Evolutionary conservation across 2,329 filamentous ascomycete species (phyloP).

Genomic region (Bipolaris bicolor): DNA sequence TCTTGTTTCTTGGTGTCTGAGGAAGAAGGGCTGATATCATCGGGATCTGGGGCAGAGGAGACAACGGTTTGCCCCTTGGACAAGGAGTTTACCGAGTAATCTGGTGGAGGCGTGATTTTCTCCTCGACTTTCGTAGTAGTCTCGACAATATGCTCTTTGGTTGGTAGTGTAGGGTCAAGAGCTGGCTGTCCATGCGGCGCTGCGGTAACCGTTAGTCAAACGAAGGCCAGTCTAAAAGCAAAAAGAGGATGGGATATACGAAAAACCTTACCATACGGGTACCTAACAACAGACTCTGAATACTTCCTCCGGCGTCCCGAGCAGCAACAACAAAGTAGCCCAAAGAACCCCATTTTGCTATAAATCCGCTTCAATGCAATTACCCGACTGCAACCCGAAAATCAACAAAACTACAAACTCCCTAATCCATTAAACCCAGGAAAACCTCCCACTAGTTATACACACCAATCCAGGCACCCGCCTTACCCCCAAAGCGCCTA

Average conservation of each 20-base stretch:
- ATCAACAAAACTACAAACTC: no score
- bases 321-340: neutral
- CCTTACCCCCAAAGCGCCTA: no score
- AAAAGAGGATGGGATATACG: neutral
- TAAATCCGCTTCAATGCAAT: no score
- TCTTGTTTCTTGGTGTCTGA: neutral
- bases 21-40: neutral
- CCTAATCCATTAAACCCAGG: no score
- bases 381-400: no score
- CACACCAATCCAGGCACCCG: no score
- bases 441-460: no score
- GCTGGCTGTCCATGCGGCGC: neutral
- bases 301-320: neutral
- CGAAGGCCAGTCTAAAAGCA: no score
- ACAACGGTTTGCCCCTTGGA: neutral
- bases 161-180: neutral
- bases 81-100: neutral
- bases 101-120: constrained; percentile 1
- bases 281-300: neutral
- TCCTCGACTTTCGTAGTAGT: neutral
- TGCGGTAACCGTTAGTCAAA: neutral
- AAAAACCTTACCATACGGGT: neutral
- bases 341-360: neutral
- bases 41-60: neutral
- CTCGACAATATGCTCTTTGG: neutral